Evolutionary conservation across 768 basidiomycete species (phyloP).

Genomic region (Kwoniella newhampshirensis): DNA sequence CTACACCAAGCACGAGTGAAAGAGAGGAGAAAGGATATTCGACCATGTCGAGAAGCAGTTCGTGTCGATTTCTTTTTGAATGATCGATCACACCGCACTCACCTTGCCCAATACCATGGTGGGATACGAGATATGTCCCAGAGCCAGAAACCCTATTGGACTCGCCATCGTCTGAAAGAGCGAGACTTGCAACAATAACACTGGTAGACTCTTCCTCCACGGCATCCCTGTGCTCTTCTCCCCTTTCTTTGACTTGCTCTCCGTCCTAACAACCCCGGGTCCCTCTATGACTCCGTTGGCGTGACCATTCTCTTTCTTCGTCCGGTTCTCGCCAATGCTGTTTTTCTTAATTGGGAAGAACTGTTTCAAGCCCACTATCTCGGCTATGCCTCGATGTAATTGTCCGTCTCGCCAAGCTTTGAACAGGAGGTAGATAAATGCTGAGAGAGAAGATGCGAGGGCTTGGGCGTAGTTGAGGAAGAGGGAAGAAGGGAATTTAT

Average conservation of each 20-base stretch:
- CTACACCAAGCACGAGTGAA: no score
- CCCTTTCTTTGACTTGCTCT: neutral
- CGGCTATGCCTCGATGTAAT: slow-evolving; percentile 6
- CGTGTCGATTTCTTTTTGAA: neutral
- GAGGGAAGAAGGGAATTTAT: slow-evolving; percentile 50
- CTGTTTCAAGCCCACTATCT: slow-evolving; percentile 25
- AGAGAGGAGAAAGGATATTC: no score
- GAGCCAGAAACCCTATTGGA: slow-evolving; percentile 92
- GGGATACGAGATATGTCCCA: slow-evolving; percentile 95
- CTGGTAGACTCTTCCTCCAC: slow-evolving; percentile 30
- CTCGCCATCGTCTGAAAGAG: slow-evolving; percentile 84
- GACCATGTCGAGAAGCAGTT: neutral
- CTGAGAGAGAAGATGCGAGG: slow-evolving; percentile 43
- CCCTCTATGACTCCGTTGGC: slow-evolving; percentile 3
- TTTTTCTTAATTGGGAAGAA: neutral
- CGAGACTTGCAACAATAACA: slow-evolving; percentile 66
- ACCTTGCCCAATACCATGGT: slow-evolving; percentile 95
- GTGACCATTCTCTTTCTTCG: neutral
- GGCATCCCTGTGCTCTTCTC: slow-evolving; percentile 1
- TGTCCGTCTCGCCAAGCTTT: slow-evolving; percentile 32
- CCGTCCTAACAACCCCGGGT: neutral
- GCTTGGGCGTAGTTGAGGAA: slow-evolving; percentile 51
- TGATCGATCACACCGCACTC: no score
- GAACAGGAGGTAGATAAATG: slow-evolving; percentile 38
- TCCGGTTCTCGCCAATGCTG: neutral